Evolutionary conservation across 345 rosid genomes (phyloP), one percentile per base, ranked within the genome.

Genomic region (Citrus medica): DNA sequence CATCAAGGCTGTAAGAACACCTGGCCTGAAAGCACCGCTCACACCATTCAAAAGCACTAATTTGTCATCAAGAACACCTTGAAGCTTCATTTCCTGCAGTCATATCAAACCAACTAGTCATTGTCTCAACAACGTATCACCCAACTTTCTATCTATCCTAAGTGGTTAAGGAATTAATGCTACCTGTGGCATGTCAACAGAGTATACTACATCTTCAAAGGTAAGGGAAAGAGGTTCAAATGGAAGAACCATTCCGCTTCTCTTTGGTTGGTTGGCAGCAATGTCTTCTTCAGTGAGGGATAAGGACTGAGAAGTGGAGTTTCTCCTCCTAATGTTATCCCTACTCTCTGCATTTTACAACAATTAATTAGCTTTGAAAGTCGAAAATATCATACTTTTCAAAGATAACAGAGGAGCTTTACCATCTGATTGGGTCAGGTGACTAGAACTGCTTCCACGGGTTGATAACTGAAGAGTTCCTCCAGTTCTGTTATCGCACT

Each of bases 21-120:
- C 97, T 21, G 95, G 95, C 85, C 94, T 86, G 78, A 93, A 93
- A 37, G 97, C 86, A 55, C 98, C 97, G 40, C 89, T 93, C 46
- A 93, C 92, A 37, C 93, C 90, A 82, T 87, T 92, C 82, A 93
- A 76, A 30, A 92, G 87, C 69, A 85, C 89, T 87, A 93, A 83
- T 73, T 64, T 93, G 73, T 92, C 90, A 64, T 89, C 93, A 28
- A 10, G 66, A 35, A 88, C 76, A 53, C 92, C 98, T 82, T 86
- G 93, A 69, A 79, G 80, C 77, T 85, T 90, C 93, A 92, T 87
- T 84, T 82, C 89, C 92, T 88, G 71, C 14, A 79, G 64, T 53
- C 22, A 53, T 16, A 35, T 32, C 17, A 19, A 69, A 81, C 9
- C 73, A 64, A 61, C 59, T 65, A 53, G 32, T 16, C 25, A 9